Conservation (phyloP, 805 yeast genomes). For the Schwanniomyces occidentalis region DNA sequence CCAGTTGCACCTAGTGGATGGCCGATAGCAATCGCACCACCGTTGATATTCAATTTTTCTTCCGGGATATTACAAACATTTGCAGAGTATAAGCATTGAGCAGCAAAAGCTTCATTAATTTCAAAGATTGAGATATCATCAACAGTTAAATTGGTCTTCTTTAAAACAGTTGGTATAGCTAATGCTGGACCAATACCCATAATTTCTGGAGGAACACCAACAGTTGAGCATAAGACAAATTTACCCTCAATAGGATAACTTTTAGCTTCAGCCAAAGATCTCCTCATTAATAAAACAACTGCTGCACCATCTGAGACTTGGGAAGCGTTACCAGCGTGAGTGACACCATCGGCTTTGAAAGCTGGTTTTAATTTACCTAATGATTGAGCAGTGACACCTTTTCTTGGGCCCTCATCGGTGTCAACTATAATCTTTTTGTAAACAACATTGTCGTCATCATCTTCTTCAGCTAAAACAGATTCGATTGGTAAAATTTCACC, state of each 20-base stretch:
- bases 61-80: conserved; percentile 63
- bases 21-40: conserved; percentile 96
- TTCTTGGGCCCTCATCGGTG: conserved; percentile 88
- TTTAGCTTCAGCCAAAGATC: conserved; percentile 77
- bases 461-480: conserved; percentile 55
- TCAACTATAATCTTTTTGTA: conserved; percentile 46
- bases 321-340: conserved; percentile 96
- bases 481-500: conserved; percentile 87
- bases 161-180: conserved; percentile 85
- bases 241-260: conserved; percentile 76
- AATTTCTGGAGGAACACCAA: conserved; percentile 95
- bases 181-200: conserved; percentile 98
- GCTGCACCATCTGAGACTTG: conserved; percentile 97
- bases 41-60: conserved; percentile 73
- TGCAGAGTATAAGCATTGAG: conserved; percentile 83
- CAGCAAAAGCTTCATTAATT: conserved; percentile 96
- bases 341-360: conserved; percentile 76
- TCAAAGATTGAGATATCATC: conserved; percentile 77
- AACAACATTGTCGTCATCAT: conserved; percentile 57
- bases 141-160: conserved; percentile 56
- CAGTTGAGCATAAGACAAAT: conserved; percentile 74
- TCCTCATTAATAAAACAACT: conserved; percentile 78
- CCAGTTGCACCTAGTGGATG: conserved; percentile 75
- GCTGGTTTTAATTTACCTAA: conserved; percentile 82
- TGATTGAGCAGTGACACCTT: conserved; percentile 77